These are phyloP conservation scores for Angophora floribunda DNA, from an alignment of 345 rosid species.

Conservation along the genomic window DNA sequence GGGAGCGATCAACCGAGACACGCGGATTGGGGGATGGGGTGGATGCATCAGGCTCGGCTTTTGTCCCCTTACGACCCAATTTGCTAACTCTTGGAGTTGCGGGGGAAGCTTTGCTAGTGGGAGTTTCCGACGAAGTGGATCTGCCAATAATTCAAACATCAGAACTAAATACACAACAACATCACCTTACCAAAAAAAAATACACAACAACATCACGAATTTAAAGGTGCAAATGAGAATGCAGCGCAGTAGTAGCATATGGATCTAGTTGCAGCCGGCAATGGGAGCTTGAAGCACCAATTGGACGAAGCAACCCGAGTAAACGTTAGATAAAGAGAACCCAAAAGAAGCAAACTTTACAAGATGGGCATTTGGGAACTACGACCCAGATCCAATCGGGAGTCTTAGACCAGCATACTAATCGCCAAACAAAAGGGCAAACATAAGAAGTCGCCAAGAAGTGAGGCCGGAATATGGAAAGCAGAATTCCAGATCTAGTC, in stretches of 20 bases:
- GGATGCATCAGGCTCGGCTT: constrained; percentile 53
- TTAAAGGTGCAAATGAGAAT: not conserved
- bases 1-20: constrained; percentile 62
- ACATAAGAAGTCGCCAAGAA: not conserved
- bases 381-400: not conserved
- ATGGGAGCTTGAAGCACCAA: not conserved
- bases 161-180: not conserved
- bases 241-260: not conserved
- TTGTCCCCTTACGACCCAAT: constrained; percentile 36
- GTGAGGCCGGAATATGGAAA: not conserved
- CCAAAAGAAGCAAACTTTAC: not conserved
- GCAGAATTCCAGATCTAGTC: constrained; percentile 20
- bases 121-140: constrained; percentile 65
- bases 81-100: constrained; percentile 65
- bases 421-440: not conserved
- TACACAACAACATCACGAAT: not conserved
- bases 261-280: not conserved
- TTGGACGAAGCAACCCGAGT: not conserved
- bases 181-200: too few relatives aligned
- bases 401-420: not conserved
- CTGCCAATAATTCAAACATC: constrained; percentile 29
- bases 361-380: not conserved
- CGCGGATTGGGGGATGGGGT: constrained; percentile 55
- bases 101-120: constrained; percentile 47
- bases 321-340: not conserved